A percentile compares a stretch with the other conserved stretches of the same genome.
These are phyloP conservation scores for Lentinula guzmanii DNA, from an alignment of 768 basidiomycete species.

Conservation along the genomic window DNA sequence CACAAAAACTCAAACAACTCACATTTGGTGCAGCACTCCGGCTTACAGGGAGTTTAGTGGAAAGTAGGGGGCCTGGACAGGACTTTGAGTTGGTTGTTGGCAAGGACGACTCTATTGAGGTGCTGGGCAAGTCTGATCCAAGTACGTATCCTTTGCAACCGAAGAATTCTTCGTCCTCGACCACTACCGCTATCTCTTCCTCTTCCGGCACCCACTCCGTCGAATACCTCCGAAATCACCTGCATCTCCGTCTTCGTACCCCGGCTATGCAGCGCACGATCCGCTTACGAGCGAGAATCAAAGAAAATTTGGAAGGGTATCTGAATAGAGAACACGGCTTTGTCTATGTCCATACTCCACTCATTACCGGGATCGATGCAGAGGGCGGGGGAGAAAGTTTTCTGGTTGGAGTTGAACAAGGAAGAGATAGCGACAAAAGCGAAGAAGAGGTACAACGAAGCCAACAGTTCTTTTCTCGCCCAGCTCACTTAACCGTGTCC, in stretches of 20 bases:
- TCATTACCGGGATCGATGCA: conserved; percentile 87
- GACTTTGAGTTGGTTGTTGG: conserved; percentile 40
- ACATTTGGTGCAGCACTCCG: conserved; percentile 36
- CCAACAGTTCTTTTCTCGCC: conserved; percentile 62
- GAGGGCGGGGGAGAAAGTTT: conserved; percentile 97
- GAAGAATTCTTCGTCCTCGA: background rate
- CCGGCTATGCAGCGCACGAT: conserved; percentile 47
- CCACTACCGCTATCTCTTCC: background rate
- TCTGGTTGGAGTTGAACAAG: conserved; percentile 36
- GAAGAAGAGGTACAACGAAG: conserved; percentile 7
- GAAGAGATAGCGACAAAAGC: conserved; percentile 2
- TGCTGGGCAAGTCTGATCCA: conserved; percentile 44
- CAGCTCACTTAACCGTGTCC: conserved; percentile 88
- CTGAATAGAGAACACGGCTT: conserved; percentile 65
- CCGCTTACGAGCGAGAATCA: conserved; percentile 35
- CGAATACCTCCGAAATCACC: conserved; percentile 80
- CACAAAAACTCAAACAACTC: conserved; percentile 12
- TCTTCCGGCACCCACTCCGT: conserved; percentile 78
- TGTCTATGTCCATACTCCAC: conserved; percentile 72
- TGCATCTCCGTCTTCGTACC: conserved; percentile 84
- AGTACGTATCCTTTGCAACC: conserved; percentile 23
- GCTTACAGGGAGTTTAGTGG: conserved; percentile 36
- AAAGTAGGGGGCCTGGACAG: conserved; percentile 40
- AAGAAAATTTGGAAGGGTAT: conserved; percentile 49
- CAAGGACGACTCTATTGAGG: conserved; percentile 14